These are phyloP conservation scores for Cystobasidium ongulense DNA, from an alignment of 768 basidiomycete species.

Conservation along the genomic window DNA sequence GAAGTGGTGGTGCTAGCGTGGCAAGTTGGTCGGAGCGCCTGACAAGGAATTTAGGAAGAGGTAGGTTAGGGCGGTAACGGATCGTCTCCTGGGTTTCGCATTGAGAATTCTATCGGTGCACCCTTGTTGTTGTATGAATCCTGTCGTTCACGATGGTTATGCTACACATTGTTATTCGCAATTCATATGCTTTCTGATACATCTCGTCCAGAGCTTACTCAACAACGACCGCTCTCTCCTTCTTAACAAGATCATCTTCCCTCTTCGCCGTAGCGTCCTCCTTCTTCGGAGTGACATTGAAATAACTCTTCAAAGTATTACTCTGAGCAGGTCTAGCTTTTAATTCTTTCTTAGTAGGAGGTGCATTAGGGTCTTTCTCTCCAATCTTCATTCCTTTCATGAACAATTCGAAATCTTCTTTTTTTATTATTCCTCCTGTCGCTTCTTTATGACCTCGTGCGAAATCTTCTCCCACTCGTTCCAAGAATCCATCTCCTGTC, in stretches of 20 bases:
- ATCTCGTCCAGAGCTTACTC: too few species aligned
- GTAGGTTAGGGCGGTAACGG: slow-evolving; percentile 9
- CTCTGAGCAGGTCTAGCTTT: not conserved
- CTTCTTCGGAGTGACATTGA: slow-evolving; percentile 11
- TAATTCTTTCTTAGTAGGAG: slow-evolving; percentile 30
- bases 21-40: slow-evolving; percentile 22
- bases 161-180: not conserved
- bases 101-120: not conserved
- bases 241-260: not conserved
- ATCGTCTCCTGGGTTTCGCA: not conserved
- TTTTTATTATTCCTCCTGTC: slow-evolving; percentile 53
- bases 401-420: slow-evolving; percentile 39
- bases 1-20: not conserved
- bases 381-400: slow-evolving; percentile 38
- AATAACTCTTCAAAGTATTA: slow-evolving; percentile 27
- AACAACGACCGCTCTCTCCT: slow-evolving; percentile 3
- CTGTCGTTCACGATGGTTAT: not conserved
- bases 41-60: slow-evolving; percentile 18
- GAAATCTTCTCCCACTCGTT: slow-evolving; percentile 50
- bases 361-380: slow-evolving; percentile 37
- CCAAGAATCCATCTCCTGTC: slow-evolving; percentile 44
- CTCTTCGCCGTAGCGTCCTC: too few species aligned
- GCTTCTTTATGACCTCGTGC: slow-evolving; percentile 52
- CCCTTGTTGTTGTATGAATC: slow-evolving; percentile 1
- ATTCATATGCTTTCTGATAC: too few species aligned